Evolutionary conservation across 2,329 filamentous ascomycete species (phyloP).

Genomic region (Trichoderma arundinaceum): DNA sequence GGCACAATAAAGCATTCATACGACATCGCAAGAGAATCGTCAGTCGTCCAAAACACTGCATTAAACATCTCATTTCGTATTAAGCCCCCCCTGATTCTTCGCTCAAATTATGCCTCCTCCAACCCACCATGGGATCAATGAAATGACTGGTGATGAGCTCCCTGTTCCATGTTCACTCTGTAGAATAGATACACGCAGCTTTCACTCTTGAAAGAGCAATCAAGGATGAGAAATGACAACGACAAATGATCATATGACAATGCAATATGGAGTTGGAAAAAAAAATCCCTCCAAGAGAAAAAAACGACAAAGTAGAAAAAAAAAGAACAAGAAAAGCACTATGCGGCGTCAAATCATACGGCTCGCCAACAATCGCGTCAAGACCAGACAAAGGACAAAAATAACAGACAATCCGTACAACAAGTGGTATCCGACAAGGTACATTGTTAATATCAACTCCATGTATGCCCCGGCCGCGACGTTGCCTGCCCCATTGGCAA

Average conservation of each 20-base stretch:
- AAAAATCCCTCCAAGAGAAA: too few relatives aligned
- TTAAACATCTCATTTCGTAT: too few relatives aligned
- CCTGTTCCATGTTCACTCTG: background rate
- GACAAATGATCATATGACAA: background rate
- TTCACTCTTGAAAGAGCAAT: background rate
- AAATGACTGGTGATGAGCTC: background rate
- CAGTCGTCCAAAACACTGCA: too few relatives aligned
- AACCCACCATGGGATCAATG: background rate
- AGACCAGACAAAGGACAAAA: slow-evolving; percentile 2
- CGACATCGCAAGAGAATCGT: too few relatives aligned
- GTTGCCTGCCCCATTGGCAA: background rate
- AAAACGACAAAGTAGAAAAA: background rate
- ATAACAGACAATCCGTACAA: slow-evolving; percentile 33
- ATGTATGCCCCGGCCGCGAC: slow-evolving; percentile 23
- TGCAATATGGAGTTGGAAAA: background rate
- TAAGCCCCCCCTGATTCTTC: too few relatives aligned
- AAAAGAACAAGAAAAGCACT: background rate
- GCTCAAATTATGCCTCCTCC: too few relatives aligned
- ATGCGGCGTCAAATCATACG: background rate
- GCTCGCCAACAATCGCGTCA: slow-evolving; percentile 3
- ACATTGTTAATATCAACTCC: slow-evolving; percentile 28
- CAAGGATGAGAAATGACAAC: background rate
- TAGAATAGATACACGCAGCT: background rate
- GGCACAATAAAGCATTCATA: too few relatives aligned
- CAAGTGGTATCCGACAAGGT: slow-evolving; percentile 40